A percentile compares a stretch with the other conserved stretches of the same genome.
These are phyloP conservation scores for Neotropicomus parvogracilis DNA, from an alignment of 1,284 basidiomycete genomes.

Conservation along the genomic window DNA sequence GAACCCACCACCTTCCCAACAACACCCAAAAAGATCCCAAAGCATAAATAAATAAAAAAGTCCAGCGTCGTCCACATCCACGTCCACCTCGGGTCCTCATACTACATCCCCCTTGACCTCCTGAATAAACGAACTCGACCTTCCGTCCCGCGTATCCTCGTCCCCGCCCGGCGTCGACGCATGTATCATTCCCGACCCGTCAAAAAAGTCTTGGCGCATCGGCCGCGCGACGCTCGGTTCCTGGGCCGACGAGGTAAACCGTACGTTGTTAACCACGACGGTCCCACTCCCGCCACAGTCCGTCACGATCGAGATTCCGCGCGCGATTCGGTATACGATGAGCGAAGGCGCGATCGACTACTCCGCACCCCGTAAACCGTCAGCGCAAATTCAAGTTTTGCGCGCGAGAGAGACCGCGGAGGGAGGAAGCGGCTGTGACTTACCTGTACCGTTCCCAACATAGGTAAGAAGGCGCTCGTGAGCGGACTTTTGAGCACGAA, in stretches of 20 bases:
- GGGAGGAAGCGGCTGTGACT: no score
- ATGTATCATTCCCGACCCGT: constrained; percentile 13
- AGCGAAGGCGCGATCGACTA: constrained; percentile 1
- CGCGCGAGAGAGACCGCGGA: no score
- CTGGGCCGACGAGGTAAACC: background rate
- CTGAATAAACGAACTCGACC: constrained; percentile 17
- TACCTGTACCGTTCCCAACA: background rate
- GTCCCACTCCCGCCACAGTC: background rate
- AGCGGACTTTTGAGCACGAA: constrained; percentile 18
- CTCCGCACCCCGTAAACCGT: rapidly evolving
- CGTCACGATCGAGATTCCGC: background rate
- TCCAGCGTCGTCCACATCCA: no score
- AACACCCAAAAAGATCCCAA: background rate
- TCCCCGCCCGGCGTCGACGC: background rate
- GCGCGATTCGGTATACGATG: background rate
- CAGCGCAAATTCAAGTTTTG: no score
- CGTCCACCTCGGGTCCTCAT: no score
- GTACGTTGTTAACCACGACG: background rate
- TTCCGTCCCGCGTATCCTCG: background rate
- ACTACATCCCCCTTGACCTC: constrained; percentile 10
- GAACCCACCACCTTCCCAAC: no score
- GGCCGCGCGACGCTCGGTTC: background rate
- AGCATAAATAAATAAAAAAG: no score
- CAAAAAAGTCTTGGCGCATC: background rate
- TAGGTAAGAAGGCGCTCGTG: background rate